These are phyloP conservation scores for Sporobolomyces pararoseus DNA, from an alignment of 768 basidiomycete genomes.

Conservation along the genomic window DNA sequence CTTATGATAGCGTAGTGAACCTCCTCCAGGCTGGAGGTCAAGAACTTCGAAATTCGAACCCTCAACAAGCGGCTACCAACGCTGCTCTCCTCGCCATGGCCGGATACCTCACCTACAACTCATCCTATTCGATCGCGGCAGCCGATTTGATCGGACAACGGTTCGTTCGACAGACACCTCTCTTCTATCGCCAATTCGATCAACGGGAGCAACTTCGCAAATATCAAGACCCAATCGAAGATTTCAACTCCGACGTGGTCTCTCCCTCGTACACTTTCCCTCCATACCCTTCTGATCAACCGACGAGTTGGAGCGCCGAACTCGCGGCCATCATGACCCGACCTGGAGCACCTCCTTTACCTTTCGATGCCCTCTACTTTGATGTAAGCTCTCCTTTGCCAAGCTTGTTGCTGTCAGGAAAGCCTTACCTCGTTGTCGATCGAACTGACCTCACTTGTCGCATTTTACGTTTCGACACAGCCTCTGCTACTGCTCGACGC, in stretches of 20 bases:
- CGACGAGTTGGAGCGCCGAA: constrained; percentile 18
- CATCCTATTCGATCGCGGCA: constrained; percentile 25
- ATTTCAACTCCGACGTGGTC: constrained; percentile 4
- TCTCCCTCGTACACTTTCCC: constrained; percentile 38
- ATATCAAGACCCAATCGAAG: constrained; percentile 10
- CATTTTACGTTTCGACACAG: constrained; percentile 2
- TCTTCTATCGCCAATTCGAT: constrained; percentile 27
- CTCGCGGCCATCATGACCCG: neutral
- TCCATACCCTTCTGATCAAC: constrained; percentile 14
- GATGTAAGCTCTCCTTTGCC: constrained; percentile 39
- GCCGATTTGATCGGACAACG: constrained; percentile 37
- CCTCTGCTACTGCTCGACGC: constrained; percentile 44
- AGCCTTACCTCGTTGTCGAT: no score
- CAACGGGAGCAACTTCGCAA: constrained; percentile 23
- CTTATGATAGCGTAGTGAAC: neutral
- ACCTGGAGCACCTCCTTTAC: constrained; percentile 10
- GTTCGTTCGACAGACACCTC: constrained; percentile 35
- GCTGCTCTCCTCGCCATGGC: constrained; percentile 42
- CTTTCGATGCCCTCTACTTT: constrained; percentile 37
- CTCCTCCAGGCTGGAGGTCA: neutral
- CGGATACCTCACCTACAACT: constrained; percentile 41
- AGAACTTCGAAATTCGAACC: constrained; percentile 1
- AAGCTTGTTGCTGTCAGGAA: no score
- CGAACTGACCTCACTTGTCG: neutral
- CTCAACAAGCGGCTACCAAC: constrained; percentile 35